Evolutionary conservation across 805 yeast genomes (phyloP).

Genomic region (Spathaspora passalidarum): DNA sequence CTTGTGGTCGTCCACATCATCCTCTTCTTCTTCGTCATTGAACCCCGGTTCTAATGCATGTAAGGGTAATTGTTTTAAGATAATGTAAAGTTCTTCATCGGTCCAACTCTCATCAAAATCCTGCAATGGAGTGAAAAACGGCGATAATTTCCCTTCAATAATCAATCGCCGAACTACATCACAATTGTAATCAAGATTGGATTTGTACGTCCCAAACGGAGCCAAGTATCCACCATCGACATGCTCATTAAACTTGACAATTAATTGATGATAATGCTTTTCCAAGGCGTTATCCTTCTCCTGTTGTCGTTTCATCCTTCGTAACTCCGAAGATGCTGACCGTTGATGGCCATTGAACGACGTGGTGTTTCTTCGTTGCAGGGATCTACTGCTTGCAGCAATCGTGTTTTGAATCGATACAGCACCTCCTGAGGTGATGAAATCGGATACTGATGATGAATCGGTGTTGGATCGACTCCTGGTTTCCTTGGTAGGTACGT

Average conservation of each 20-base stretch:
- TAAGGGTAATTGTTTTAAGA: constrained; percentile 49
- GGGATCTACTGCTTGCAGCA: constrained; percentile 5
- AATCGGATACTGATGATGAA: constrained; percentile 12
- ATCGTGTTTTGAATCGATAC: constrained; percentile 8
- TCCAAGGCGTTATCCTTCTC: constrained; percentile 57
- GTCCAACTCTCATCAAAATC: constrained; percentile 74
- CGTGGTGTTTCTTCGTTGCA: constrained; percentile 19
- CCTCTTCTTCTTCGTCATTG: constrained; percentile 58
- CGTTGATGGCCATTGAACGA: constrained; percentile 10
- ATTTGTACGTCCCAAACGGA: constrained; percentile 84
- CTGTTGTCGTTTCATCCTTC: constrained; percentile 31
- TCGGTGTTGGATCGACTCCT: constrained; percentile 22
- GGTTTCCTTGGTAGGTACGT: constrained; percentile 42
- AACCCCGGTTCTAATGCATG: constrained; percentile 55
- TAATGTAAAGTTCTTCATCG: constrained; percentile 56
- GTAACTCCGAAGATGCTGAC: constrained; percentile 16
- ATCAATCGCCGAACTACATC: constrained; percentile 71
- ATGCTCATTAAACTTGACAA: constrained; percentile 61
- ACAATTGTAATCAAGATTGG: constrained; percentile 71
- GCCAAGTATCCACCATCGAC: constrained; percentile 95
- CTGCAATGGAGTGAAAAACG: constrained; percentile 86
- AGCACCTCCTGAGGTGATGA: not conserved
- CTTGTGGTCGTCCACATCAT: constrained; percentile 63
- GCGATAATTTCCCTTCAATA: constrained; percentile 71
- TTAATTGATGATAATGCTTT: constrained; percentile 51